Evolutionary conservation across 108 stramenopile genomes (phyloP).

Genomic region (Cyclotella atomus): DNA sequence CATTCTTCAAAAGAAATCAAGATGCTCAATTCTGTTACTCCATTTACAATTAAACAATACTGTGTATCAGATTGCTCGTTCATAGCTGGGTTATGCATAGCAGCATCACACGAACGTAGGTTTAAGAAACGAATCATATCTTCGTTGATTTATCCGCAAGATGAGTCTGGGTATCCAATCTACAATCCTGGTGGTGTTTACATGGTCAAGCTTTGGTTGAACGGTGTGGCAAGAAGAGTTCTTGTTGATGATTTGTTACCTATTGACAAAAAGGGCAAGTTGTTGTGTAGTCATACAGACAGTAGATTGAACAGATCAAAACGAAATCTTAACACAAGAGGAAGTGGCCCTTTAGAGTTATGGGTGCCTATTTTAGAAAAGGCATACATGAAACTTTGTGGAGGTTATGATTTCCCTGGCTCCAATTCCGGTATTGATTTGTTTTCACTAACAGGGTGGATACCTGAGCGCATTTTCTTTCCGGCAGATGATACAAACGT

Average conservation of each 20-base stretch:
- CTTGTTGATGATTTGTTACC: conserved; percentile 93
- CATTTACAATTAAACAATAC: conserved; percentile 80
- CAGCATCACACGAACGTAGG: conserved; percentile 82
- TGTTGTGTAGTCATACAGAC: conserved; percentile 78
- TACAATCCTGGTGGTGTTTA: conserved; percentile 92
- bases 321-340: conserved; percentile 2
- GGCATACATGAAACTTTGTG: conserved; percentile 93
- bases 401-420: conserved; percentile 94
- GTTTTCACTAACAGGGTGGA: conserved; percentile 93
- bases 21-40: conserved; percentile 64
- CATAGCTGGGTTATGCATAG: conserved; percentile 89
- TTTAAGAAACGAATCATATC: conserved; percentile 70
- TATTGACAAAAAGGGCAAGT: conserved; percentile 66
- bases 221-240: conserved; percentile 88
- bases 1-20: conserved; percentile 23
- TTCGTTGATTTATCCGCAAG: conserved; percentile 84
- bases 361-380: conserved; percentile 96
- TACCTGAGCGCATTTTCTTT: conserved; percentile 89
- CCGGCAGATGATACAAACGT: conserved; percentile 55
- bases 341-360: conserved; percentile 65
- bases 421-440: conserved; percentile 91
- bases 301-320: background rate
- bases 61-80: conserved; percentile 93
- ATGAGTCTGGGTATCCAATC: conserved; percentile 59
- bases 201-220: conserved; percentile 92